Evolutionary conservation across 306 rosid species (phyloP).

Genomic region (Trichosanthes cucumerina): DNA sequence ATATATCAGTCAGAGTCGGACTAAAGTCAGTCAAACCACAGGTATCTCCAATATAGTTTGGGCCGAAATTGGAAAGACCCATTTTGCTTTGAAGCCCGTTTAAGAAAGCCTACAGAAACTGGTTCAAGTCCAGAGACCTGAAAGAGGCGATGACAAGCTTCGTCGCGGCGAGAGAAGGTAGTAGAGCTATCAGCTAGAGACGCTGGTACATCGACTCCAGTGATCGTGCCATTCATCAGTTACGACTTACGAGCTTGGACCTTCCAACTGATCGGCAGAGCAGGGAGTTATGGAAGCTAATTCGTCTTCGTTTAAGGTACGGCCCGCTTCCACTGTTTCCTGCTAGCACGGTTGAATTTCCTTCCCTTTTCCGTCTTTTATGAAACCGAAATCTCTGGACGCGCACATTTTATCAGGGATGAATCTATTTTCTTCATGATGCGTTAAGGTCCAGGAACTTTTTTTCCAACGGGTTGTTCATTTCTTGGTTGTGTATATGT

Average conservation of each 20-base stretch:
- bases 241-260: background rate
- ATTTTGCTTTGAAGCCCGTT: background rate
- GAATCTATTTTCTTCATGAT: background rate
- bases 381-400: background rate
- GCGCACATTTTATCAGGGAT: background rate
- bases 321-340: background rate
- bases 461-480: background rate
- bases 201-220: background rate
- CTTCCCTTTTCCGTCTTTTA: background rate
- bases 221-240: background rate
- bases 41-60: background rate
- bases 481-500: background rate
- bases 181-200: background rate
- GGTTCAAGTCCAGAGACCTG: background rate
- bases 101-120: background rate
- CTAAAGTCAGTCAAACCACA: too few relatives aligned
- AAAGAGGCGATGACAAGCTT: background rate
- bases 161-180: background rate
- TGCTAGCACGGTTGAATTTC: background rate
- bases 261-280: background rate
- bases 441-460: background rate
- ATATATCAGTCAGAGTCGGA: too few relatives aligned
- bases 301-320: conserved; percentile 8
- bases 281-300: conserved; percentile 1
- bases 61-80: background rate